A percentile compares a stretch with the other conserved stretches of the same genome.
Conservation (phyloP, 306 rosid species). For the Astragalus glycyphyllos region DNA sequence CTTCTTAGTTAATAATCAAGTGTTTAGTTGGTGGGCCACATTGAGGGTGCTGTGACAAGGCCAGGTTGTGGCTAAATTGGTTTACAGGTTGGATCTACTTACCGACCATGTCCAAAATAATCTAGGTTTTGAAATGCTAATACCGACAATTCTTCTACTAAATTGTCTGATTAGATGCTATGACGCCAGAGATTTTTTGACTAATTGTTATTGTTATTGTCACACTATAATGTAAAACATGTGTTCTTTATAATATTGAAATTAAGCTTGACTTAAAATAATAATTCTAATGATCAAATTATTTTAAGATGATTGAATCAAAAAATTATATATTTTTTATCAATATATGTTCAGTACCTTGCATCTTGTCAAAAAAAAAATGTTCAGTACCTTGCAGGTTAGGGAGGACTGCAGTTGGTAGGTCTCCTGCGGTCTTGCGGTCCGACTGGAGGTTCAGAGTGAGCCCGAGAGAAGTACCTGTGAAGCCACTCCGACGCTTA, state of each 20-base stretch:
- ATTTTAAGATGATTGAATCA: not conserved
- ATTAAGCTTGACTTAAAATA: not conserved
- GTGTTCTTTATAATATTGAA: too few species aligned
- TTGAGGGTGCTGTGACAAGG: slow-evolving; percentile 21
- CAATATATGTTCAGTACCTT: too few species aligned
- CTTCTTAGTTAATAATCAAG: slow-evolving; percentile 39
- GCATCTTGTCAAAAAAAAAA: too few species aligned
- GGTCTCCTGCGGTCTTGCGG: too few species aligned
- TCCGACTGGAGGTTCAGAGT: too few species aligned
- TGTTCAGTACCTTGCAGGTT: too few species aligned
- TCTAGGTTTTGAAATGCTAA: slow-evolving; percentile 9
- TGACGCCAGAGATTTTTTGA: slow-evolving; percentile 8
- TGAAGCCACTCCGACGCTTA: too few species aligned
- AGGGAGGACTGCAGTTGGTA: too few species aligned
- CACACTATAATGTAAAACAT: not conserved
- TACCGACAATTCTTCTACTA: slow-evolving; percentile 42
- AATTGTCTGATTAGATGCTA: slow-evolving; percentile 34
- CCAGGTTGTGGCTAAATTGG: slow-evolving; percentile 48
- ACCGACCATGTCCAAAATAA: slow-evolving; percentile 47
- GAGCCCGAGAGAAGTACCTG: too few species aligned
- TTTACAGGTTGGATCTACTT: slow-evolving; percentile 50
- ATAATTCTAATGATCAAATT: not conserved
- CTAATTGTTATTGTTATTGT: slow-evolving; percentile 17
- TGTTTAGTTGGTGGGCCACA: slow-evolving; percentile 42
- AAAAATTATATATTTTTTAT: too few species aligned